Conservation (phyloP, 2,329 filamentous ascomycete species). For the Paracoccidioides brasiliensis region DNA sequence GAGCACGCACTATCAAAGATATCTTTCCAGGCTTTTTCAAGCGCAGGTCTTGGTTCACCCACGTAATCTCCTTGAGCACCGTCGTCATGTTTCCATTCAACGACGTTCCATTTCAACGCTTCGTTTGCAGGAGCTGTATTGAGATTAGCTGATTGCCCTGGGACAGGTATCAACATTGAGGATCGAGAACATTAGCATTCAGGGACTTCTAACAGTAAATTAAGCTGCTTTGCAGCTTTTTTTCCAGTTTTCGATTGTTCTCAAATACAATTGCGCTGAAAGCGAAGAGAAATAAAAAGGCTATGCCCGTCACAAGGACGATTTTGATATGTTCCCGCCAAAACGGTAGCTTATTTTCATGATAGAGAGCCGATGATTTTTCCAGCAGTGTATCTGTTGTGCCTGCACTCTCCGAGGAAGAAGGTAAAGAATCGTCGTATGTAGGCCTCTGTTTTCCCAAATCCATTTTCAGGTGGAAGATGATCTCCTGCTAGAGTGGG, state of each 20-base stretch:
- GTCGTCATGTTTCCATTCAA: constrained; percentile 1
- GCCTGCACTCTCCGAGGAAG: not conserved
- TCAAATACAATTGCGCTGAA: not conserved
- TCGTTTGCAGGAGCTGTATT: not conserved
- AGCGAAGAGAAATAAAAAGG: not conserved
- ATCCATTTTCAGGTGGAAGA: not conserved
- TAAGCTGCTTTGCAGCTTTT: not conserved
- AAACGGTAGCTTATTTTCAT: not conserved
- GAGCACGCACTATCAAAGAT: not conserved
- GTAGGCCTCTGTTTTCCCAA: not conserved
- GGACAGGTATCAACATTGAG: not conserved
- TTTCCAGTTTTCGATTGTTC: not conserved
- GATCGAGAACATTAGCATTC: not conserved
- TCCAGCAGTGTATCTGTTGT: not conserved
- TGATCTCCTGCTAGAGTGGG: not conserved
- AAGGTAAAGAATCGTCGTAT: not conserved
- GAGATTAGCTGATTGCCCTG: not conserved
- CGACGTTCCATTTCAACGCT: not conserved
- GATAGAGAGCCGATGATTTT: not conserved
- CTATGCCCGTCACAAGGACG: not conserved
- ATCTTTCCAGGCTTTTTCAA: not conserved
- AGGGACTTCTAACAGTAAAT: not conserved
- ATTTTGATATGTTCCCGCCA: not conserved
- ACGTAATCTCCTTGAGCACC: not conserved
- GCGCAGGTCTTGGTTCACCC: not conserved